Evolutionary conservation across 2,329 filamentous ascomycete species (phyloP).

Genomic region (Aspergillus sp.): DNA sequence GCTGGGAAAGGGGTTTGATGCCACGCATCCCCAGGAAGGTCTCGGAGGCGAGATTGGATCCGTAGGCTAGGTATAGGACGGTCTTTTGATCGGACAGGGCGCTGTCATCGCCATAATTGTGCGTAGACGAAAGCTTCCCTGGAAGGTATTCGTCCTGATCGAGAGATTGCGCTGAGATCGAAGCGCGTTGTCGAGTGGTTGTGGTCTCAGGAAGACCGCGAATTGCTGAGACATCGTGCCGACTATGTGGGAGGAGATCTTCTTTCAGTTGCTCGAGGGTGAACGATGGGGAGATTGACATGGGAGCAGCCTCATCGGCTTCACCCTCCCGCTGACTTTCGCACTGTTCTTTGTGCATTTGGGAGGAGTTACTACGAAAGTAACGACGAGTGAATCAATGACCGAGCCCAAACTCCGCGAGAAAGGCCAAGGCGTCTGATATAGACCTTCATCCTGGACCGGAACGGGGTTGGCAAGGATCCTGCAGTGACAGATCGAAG

Average conservation of each 20-base stretch:
- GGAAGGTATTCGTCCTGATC: slow-evolving; percentile 24
- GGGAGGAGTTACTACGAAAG: no score
- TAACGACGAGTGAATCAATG: neutral
- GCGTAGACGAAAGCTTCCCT: slow-evolving; percentile 14
- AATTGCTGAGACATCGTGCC: neutral
- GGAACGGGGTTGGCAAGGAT: neutral
- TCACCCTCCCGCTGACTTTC: neutral
- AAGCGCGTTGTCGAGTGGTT: slow-evolving; percentile 20
- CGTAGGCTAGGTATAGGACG: slow-evolving; percentile 82
- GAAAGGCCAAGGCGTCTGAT: neutral
- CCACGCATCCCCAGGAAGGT: slow-evolving; percentile 77
- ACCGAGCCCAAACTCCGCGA: neutral
- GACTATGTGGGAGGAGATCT: neutral
- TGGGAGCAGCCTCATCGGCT: neutral
- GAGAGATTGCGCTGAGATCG: slow-evolving; percentile 23
- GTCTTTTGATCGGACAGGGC: slow-evolving; percentile 43
- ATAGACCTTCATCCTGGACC: neutral
- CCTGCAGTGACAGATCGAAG: neutral
- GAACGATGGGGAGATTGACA: slow-evolving; percentile 4
- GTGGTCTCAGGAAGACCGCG: slow-evolving; percentile 20
- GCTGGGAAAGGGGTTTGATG: slow-evolving; percentile 75
- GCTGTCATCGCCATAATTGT: neutral
- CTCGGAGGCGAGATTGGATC: slow-evolving; percentile 79
- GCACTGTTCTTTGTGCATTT: neutral
- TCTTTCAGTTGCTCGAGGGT: slow-evolving; percentile 16